Percentiles rank a stretch among this genome's conserved stretches.
Evolutionary conservation across 371 early-diverging fungal genomes (phyloP).

Genomic region (Dipsacomyces acuminosporus): DNA sequence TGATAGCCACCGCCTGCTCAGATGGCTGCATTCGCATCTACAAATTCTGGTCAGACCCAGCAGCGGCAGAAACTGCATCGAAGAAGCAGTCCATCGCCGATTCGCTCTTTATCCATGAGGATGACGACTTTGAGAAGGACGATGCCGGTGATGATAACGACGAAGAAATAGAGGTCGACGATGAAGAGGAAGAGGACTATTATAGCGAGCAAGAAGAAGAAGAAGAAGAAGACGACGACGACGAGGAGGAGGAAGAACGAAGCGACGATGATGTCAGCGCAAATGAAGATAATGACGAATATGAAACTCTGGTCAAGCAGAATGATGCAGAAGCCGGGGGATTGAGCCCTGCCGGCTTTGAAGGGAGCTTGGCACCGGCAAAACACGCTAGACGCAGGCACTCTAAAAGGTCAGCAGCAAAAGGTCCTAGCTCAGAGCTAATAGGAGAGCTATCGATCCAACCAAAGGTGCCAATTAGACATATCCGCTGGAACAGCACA

Average conservation of each 20-base stretch:
- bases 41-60: conserved; percentile 41
- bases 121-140: conserved; percentile 22
- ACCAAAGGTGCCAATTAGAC: conserved; percentile 62
- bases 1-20: conserved; percentile 88
- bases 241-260: not conserved
- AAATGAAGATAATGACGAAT: conserved; percentile 1
- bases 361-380: too few species aligned
- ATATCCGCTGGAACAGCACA: conserved; percentile 90
- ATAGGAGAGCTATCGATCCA: conserved; percentile 31
- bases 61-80: conserved; percentile 8
- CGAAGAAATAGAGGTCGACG: conserved; percentile 16
- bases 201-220: conserved; percentile 2
- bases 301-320: not conserved
- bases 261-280: not conserved
- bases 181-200: conserved; percentile 7
- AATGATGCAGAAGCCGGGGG: conserved; percentile 11
- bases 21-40: conserved; percentile 83
- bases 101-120: conserved; percentile 38
- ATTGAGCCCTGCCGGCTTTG: too few species aligned
- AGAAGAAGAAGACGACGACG: conserved; percentile 7
- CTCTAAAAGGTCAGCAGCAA: too few species aligned
- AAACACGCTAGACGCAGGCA: too few species aligned
- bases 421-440: conserved; percentile 35
- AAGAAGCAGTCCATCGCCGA: conserved; percentile 20
- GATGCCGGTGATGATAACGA: conserved; percentile 18